Evolutionary conservation across 1,284 basidiomycete species (phyloP), one percentile per base, ranked within the genome.

Genomic region (Marasmius fiardii): DNA sequence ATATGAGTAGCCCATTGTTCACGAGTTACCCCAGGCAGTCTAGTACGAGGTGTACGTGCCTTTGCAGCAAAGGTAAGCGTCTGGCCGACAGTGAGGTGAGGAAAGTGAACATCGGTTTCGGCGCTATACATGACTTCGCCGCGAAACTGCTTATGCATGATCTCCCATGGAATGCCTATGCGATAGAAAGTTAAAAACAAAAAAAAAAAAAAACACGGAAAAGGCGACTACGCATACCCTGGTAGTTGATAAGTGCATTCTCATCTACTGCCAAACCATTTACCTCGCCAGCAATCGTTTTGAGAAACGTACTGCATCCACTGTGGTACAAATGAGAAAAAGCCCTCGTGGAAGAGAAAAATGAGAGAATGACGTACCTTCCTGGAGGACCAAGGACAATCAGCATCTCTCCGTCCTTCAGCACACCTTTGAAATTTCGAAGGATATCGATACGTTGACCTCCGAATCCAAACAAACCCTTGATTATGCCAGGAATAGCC

Each of bases 51-150:
- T 20, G 76, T 77, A 67, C 80, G 80, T 61, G 74, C 71, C 20
- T 66, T 66, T 14, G 82, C 71, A 0, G 81, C 81, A 61, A 83
- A 82, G 41, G 64, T 61, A 51, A 83, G 69, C 1, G 81, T 82
- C 63, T 82, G 76, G 3, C 72, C 75, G 44, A 82, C 81, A 11
- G 82, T 83, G 35, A 85, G 68, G 31, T 79, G 81, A 16, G 83
- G 76, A 47, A 81, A 74, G 67, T 85, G 83, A 53, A 79, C 73
- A 61, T 85, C 82, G 63, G 77, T 78, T 41, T 60, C 58, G 26
- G 60, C 59, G 52, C 58, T 53, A 58, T 61, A 62, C 35, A 61
- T 51, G 51, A 61, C 60, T 37, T 59, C 57, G 20, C 54, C 60
- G 52, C 53, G 52, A 48, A 60, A n/a, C n/a, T n/a, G n/a, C n/a